phyloP scores from a whole-genome alignment of 495 filamentous ascomycete genomes.

The Sordaria brevicollis region DNA sequence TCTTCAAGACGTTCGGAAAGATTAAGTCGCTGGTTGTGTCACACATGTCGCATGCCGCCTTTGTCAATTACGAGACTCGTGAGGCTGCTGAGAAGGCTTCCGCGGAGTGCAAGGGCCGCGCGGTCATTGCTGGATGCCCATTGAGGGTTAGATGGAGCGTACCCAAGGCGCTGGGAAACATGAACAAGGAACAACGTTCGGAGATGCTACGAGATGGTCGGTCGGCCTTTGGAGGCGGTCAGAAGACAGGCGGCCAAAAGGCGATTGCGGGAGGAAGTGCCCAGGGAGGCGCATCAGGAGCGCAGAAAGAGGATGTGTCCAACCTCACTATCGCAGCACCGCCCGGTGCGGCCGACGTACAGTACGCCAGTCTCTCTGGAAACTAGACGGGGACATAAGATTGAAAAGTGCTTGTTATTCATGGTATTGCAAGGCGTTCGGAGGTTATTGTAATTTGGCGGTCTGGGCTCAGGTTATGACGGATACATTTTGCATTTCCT shows the following conservation, averaged over 20 bases:
- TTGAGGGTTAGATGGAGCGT: slow-evolving; percentile 83
- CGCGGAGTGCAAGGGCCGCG: slow-evolving; percentile 74
- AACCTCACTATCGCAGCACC: slow-evolving; percentile 59
- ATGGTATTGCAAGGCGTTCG: slow-evolving; percentile 33
- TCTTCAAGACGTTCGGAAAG: slow-evolving; percentile 79
- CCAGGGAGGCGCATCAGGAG: slow-evolving; percentile 5
- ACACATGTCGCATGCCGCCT: slow-evolving; percentile 93
- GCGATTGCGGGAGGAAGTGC: slow-evolving; percentile 23
- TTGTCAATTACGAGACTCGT: slow-evolving; percentile 82
- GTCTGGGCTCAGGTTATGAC: slow-evolving; percentile 9
- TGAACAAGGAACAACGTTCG: slow-evolving; percentile 73
- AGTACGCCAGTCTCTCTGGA: slow-evolving; percentile 78
- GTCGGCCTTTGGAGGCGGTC: slow-evolving; percentile 36
- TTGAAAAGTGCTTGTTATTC: slow-evolving; percentile 22
- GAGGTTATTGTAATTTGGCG: slow-evolving; percentile 24
- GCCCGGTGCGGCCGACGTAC: slow-evolving; percentile 68
- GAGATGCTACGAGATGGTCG: slow-evolving; percentile 64
- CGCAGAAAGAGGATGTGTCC: slow-evolving; percentile 34
- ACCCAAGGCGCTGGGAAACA: slow-evolving; percentile 78
- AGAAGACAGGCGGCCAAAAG: slow-evolving; percentile 23
- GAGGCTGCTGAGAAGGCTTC: slow-evolving; percentile 78
- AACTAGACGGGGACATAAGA: slow-evolving; percentile 38
- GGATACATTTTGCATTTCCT: slow-evolving; percentile 1
- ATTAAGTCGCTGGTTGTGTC: slow-evolving; percentile 87
- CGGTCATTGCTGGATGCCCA: slow-evolving; percentile 75